Base-by-base conservation (phyloP, 139 green algal species). In the Picocystis salinarum region DNA sequence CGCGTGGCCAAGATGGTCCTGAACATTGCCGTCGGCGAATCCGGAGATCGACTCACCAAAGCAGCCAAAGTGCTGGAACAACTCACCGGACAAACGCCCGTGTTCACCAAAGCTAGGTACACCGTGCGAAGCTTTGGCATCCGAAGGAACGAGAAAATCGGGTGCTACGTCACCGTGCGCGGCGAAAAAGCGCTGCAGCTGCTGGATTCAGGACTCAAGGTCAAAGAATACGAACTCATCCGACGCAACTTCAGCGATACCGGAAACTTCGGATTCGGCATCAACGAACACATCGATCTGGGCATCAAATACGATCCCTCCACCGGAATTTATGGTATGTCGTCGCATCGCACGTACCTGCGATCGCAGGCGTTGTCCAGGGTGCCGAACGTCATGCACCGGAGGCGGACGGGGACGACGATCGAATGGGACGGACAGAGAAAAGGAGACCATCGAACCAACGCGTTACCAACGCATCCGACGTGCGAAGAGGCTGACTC, bases 271-370 rank as follows among this genome's bases (percentile, higher is more conserved):
- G 88, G 88, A 56, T 94, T 94, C 67, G 82, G 75, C 25, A 92
- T 94, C 66, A 71, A 59, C 25, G 89, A 99, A 76, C 89, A 99
- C 76, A 99, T 99, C 58, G 89, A 99, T 45, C 69, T 99, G 59
- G 89, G 89, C 50, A 94, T 99, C 72, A 99, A 99, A 76, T 99
- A 99, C 61, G 89, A 99, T 60, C 89, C 89, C 23, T 93, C 80
- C 56, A 99, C 89, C 28, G 89, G 89, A 40, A 99, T 99, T 49
- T 99, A 94, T 61, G 87, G 80, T 86, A 53, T 58, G 74, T 40
- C 5, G 27, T 5, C 5, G 6, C 22, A 42, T 48, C 10, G 7
- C 41, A 48, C 11, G 17, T 11, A 44, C 41, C 41, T 17, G 20
- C 13, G n/a, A n/a, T n/a, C n/a, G n/a, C n/a, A n/a, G n/a, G 31